Base-by-base conservation (phyloP, 2,329 filamentous ascomycete genomes). In the Lachnellula occidentalis region DNA sequence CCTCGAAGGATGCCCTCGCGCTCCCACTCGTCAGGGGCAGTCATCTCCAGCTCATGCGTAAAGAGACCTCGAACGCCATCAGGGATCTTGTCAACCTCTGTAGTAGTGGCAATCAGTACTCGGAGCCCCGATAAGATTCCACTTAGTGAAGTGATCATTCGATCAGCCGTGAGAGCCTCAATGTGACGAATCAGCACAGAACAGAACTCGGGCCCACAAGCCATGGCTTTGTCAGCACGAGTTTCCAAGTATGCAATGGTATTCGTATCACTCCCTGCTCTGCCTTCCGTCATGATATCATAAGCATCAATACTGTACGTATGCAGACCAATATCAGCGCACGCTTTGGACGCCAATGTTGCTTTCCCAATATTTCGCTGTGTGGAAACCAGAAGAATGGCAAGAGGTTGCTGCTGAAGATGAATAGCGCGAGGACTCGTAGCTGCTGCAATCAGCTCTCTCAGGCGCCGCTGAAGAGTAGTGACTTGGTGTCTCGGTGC, bases 1-100 rank as follows among this genome's bases (percentile, higher is more conserved):
- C 85, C 85, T 50, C 82, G 82, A 8, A 99, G 74, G 46, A 97
- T 94, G 2, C 87, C 88, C 73, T 96, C 92, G 73, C 94, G 80
- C 71, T 97, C 92, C 24, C 84, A 85, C 69, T 99, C 94, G 64
- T 97, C 92, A 0, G 94, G 94, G 0, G 94, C 94, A 45, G 78
- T 83, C 82, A 99, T 90, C 67, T 97, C 92, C 42, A 99, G 78
- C 71, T 99, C 94, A 65, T 99, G 92, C 0, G 91, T 96, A 70
- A 99, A 97, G 2, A 97, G 77, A 11, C 90, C 90, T 51, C 94
- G 83, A 19, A 97, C 85, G 0, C 88, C 88, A 64, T 96, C 92
- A 0, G 92, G 89, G 1, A 99, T 83, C 70, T 97, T 95, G 68
- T 97, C 94, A 0, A 96, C 85, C 62, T 97, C 92, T 6, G 91